A percentile compares a stretch with the other conserved stretches of the same genome.
Evolutionary conservation across 371 early-diverging fungal genomes (phyloP).

Genomic region (Thermomucor indicae-seudaticae): DNA sequence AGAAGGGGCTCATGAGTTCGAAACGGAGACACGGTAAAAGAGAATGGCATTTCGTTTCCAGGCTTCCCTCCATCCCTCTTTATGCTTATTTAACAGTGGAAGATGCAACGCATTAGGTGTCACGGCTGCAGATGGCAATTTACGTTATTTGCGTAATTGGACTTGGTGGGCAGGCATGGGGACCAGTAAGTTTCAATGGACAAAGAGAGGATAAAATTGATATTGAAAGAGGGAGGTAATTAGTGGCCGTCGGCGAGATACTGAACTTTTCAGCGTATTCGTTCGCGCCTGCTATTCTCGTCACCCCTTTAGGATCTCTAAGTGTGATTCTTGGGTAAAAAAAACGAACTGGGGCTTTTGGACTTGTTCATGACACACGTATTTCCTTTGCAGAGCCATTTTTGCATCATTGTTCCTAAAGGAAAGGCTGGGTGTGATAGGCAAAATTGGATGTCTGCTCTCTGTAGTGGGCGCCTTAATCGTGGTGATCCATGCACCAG

Average conservation of each 20-base stretch:
- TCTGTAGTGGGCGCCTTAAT: conserved; percentile 86
- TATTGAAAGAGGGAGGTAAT: not conserved
- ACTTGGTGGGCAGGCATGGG: conserved; percentile 92
- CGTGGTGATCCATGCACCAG: conserved; percentile 87
- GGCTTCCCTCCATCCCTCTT: not conserved
- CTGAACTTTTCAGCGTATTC: conserved; percentile 92
- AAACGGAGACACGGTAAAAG: conserved; percentile 12
- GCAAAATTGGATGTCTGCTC: conserved; percentile 85
- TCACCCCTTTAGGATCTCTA: conserved; percentile 88
- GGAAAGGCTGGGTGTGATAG: conserved; percentile 75
- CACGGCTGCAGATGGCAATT: conserved; percentile 62
- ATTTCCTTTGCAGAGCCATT: conserved; percentile 21
- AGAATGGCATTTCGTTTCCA: not conserved
- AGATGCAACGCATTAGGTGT: conserved; percentile 16
- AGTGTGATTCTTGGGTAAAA: conserved; percentile 78
- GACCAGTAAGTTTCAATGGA: conserved; percentile 50
- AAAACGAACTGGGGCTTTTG: not conserved
- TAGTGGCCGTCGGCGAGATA: conserved; percentile 88
- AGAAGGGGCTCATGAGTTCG: conserved; percentile 59
- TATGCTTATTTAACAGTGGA: not conserved
- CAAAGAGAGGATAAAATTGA: not conserved
- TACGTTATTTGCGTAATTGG: conserved; percentile 74
- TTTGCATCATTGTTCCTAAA: conserved; percentile 52
- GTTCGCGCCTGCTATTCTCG: conserved; percentile 90
- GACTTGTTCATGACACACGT: not conserved